phyloP scores from a whole-genome alignment of 495 filamentous ascomycete species.

The Penicillium cosmopolitanum region DNA sequence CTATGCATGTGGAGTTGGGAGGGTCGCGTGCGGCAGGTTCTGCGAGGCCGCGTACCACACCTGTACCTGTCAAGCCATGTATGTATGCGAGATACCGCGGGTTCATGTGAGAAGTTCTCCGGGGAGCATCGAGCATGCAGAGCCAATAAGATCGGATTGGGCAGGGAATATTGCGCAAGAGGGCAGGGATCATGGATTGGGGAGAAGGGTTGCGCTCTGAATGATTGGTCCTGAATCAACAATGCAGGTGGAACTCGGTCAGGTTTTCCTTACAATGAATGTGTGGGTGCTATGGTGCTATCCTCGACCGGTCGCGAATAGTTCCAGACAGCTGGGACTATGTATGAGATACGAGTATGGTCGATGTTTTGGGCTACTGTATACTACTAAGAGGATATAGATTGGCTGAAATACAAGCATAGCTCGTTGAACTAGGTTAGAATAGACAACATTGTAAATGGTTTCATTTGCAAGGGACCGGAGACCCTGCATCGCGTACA shows the following conservation, averaged over 20 bases:
- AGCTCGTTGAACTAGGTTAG: not conserved
- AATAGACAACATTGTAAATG: constrained; percentile 2
- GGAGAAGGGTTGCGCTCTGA: constrained; percentile 14
- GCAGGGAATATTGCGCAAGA: constrained; percentile 11
- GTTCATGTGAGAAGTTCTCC: constrained; percentile 28
- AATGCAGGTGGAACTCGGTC: constrained; percentile 6
- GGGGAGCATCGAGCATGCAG: not conserved
- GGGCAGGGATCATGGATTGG: constrained; percentile 18
- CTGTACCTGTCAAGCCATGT: constrained; percentile 27
- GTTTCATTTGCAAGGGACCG: constrained; percentile 24
- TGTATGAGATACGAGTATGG: not conserved
- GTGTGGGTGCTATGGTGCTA: constrained; percentile 1
- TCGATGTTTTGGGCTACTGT: not conserved
- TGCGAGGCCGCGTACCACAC: constrained; percentile 10
- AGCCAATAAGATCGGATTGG: constrained; percentile 18
- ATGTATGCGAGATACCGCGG: constrained; percentile 30
- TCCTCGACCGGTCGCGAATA: not conserved
- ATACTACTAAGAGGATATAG: not conserved
- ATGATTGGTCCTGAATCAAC: constrained; percentile 11
- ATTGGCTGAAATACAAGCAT: not conserved
- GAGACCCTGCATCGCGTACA: constrained; percentile 23
- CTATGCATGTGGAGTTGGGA: not conserved
- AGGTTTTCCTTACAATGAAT: not conserved
- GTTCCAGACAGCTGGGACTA: not conserved
- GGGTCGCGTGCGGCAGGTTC: constrained; percentile 7